These are phyloP conservation scores for Eimeria maxima DNA, from an alignment of 169 alveolate genomes.

Conservation along the genomic window DNA sequence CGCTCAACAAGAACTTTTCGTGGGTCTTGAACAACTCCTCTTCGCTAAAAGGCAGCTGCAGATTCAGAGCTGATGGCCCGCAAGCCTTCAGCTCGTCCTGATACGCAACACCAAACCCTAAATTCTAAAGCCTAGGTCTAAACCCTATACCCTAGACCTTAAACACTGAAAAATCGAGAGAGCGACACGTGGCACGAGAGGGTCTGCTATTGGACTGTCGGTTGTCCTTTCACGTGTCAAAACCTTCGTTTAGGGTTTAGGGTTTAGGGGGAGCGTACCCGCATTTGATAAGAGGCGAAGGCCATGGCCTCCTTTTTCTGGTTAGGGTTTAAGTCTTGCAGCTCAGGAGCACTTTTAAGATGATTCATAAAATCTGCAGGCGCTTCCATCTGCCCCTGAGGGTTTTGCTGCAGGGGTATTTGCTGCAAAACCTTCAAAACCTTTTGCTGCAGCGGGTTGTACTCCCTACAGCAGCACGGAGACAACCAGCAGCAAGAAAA, in stretches of 20 bases:
- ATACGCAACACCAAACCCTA: neutral
- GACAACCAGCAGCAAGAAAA: too few relatives aligned
- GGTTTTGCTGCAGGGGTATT: slow-evolving; percentile 83
- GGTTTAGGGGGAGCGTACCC: neutral
- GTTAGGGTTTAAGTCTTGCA: slow-evolving; percentile 85
- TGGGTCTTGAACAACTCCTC: slow-evolving; percentile 82
- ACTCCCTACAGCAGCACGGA: too few relatives aligned
- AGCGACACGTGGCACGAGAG: too few relatives aligned
- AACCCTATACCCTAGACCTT: neutral
- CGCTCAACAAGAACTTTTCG: slow-evolving; percentile 80
- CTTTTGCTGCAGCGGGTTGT: too few relatives aligned
- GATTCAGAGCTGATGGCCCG: slow-evolving; percentile 88
- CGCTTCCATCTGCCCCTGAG: slow-evolving; percentile 76
- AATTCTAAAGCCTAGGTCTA: neutral
- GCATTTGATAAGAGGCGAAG: slow-evolving; percentile 92
- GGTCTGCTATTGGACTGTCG: too few relatives aligned
- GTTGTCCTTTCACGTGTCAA: too few relatives aligned
- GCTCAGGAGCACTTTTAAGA: slow-evolving; percentile 84
- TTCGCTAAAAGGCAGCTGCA: slow-evolving; percentile 89
- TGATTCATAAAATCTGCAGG: slow-evolving; percentile 73
- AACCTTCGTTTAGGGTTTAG: too few relatives aligned
- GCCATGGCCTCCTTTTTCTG: slow-evolving; percentile 91
- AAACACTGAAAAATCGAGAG: too few relatives aligned
- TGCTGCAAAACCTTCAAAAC: slow-evolving; percentile 68
- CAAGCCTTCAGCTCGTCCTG: slow-evolving; percentile 89